phyloP scores from a whole-genome alignment of 2,329 filamentous ascomycete genomes.

The Sarocladium brachiariae region DNA sequence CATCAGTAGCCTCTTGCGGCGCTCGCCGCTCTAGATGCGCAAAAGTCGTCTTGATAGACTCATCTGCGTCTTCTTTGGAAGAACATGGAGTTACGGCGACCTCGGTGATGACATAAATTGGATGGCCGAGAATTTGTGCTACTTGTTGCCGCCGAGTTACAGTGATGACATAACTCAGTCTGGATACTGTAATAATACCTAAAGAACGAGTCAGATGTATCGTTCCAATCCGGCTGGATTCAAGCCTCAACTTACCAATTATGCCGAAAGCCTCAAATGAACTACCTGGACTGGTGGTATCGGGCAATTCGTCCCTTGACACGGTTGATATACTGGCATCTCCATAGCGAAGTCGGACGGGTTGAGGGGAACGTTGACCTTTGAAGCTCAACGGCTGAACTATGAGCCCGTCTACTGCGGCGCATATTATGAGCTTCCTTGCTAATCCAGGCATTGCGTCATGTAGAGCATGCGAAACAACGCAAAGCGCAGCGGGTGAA shows the following conservation, averaged over 20 bases:
- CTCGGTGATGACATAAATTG: constrained; percentile 82
- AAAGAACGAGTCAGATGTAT: constrained; percentile 12
- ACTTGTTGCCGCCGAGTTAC: constrained; percentile 85
- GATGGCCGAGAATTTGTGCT: constrained; percentile 73
- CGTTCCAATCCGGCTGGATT: neutral
- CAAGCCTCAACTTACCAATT: constrained; percentile 37
- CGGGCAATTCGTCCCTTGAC: constrained; percentile 38
- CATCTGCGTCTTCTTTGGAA: constrained; percentile 65
- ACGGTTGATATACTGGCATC: constrained; percentile 41
- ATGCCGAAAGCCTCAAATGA: constrained; percentile 56
- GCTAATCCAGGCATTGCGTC: constrained; percentile 65
- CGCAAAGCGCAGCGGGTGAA: neutral
- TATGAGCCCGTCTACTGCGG: constrained; percentile 75
- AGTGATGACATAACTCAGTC: constrained; percentile 74
- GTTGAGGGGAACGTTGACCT: constrained; percentile 46
- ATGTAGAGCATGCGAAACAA: neutral
- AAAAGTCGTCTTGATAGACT: constrained; percentile 46
- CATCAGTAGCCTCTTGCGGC: constrained; percentile 30
- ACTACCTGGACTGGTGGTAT: constrained; percentile 35
- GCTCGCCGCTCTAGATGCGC: constrained; percentile 1
- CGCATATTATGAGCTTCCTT: constrained; percentile 73
- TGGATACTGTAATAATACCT: constrained; percentile 82
- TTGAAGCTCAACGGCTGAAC: constrained; percentile 64
- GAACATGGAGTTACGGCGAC: constrained; percentile 85
- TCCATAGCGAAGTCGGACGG: constrained; percentile 65